Evolutionary conservation across 345 rosid genomes (phyloP), one percentile per base, ranked within the genome.

Genomic region (Erucastrum elatum): DNA sequence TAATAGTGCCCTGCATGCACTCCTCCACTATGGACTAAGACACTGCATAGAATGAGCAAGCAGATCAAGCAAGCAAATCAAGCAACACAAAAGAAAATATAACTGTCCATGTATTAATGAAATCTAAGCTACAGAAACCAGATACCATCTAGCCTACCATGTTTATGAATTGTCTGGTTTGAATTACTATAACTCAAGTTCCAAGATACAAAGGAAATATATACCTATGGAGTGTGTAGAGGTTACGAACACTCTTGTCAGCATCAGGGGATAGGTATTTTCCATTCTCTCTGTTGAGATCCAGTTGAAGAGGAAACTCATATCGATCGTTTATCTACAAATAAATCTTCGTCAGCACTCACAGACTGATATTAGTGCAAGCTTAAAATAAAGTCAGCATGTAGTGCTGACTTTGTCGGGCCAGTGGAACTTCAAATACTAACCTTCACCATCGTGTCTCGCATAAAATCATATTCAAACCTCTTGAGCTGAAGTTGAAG

Each of bases 401-500:
- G 69, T 35, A 31, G 66, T 66, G n/a, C 61, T 53, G 59, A 53
- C 35, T 64, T 77, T 71, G 26, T 31, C 46, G 62, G 82, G 41
- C 35, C 66, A 15, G 17, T 15, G n/a, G 61, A 68, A 74, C 17
- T 31, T 21, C 41, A 27, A 51, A 80, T 46, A 78, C 91, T 53
- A 53, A 53, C 59, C 59, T 53, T 53, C 59, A 53, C 59, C 59
- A 53, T 53, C 16, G 59, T 15, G 75, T 94, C 97, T 68, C 97
- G 91, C 92, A 89, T 89, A 83, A 92, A 94, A 83, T 94, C 98
- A 84, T 94, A 94, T 80, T 94, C 98, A 81, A 94, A 94, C 71
- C 98, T 90, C 87, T 92, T 94, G 44, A 94, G 82, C 77, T 94
- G 98, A 67, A 94, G 96, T 82, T 94, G 98, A 84, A 94, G 97